Base-by-base conservation (phyloP, 176 grass and related monocot species). In the Carex kokanica region DNA sequence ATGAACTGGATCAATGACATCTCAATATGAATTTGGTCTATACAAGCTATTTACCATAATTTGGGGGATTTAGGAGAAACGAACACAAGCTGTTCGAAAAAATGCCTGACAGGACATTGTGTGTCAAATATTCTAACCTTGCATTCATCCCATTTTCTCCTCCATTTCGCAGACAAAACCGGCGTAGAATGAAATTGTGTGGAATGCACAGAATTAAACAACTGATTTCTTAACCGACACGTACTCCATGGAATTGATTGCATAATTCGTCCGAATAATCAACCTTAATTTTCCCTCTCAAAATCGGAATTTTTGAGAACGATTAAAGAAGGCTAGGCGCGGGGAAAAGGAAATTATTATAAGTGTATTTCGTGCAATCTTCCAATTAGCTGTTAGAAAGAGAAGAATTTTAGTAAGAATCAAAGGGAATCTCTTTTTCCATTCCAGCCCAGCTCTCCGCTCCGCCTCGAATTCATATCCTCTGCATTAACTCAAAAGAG, bases 111-210 rank as follows among this genome's bases (percentile, higher is more conserved):
- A 20, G n/a, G 54, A 59, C 7, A 80, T 40, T 61, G 9, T 32
- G 23, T n/a, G 8, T 45, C 59, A 81, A 24, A 51, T 64, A 49
- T 57, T 13, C 62, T 20, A 64, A 97, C 95, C 95, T 94, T 92
- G 84, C 72, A 91, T 69, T 91, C 88, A 74, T 91, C 88, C 86
- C 89, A 94, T 66, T 94, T 94, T 72, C 27, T 63, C 87, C 90
- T 94, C 90, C 95, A 93, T 93, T 94, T 93, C 1, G 86, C 90
- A 36, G 83, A 61, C 0, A 78, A 72, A 55, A 83, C 11, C 23
- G 86, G 81, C 16, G 92, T 92, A 82, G 88, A 89, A 87, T 94
- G 92, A 84, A 97, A 91, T 60, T 89, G 80, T 4, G 83, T 55
- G 16, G 71, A 64, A 1, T 85, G 80, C 49, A 83, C 36, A 43